A percentile compares a stretch with the other conserved stretches of the same genome.
Conservation (phyloP, 208 protist genomes). For the Acanthamoeba royreba region DNA sequence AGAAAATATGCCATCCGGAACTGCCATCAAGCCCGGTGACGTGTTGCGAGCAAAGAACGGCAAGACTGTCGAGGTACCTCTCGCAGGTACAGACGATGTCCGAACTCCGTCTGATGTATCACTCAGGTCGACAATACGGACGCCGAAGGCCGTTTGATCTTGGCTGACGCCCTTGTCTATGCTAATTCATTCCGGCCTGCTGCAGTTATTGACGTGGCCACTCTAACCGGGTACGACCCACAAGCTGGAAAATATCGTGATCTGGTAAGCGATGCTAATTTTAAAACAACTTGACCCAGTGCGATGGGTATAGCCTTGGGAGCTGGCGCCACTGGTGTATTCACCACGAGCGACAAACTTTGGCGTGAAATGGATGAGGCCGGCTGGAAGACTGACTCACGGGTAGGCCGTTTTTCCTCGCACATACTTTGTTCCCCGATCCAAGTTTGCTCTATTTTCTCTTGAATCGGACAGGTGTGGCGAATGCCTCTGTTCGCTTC, state of each 20-base stretch:
- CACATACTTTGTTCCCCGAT: background rate
- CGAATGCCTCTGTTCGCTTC: conserved; percentile 11
- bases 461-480: background rate
- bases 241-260: background rate
- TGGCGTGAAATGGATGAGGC: conserved; percentile 36
- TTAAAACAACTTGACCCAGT: background rate
- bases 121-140: conserved; percentile 76
- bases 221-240: conserved; percentile 69
- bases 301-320: conserved; percentile 51
- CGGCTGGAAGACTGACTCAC: background rate
- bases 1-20: conserved; percentile 75
- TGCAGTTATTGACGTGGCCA: conserved; percentile 73
- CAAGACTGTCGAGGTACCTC: conserved; percentile 67
- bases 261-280: conserved; percentile 36
- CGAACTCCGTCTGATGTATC: background rate
- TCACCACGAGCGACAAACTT: conserved; percentile 38
- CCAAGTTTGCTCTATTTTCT: background rate
- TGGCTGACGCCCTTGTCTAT: conserved; percentile 73
- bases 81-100: background rate
- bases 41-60: conserved; percentile 67
- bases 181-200: conserved; percentile 51
- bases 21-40: conserved; percentile 69
- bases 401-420: background rate
- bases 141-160: conserved; percentile 75
- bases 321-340: conserved; percentile 47